A percentile compares a stretch with the other conserved stretches of the same genome.
phyloP scores from a whole-genome alignment of 169 alveolate genomes.

The Eimeria tenella region DNA sequence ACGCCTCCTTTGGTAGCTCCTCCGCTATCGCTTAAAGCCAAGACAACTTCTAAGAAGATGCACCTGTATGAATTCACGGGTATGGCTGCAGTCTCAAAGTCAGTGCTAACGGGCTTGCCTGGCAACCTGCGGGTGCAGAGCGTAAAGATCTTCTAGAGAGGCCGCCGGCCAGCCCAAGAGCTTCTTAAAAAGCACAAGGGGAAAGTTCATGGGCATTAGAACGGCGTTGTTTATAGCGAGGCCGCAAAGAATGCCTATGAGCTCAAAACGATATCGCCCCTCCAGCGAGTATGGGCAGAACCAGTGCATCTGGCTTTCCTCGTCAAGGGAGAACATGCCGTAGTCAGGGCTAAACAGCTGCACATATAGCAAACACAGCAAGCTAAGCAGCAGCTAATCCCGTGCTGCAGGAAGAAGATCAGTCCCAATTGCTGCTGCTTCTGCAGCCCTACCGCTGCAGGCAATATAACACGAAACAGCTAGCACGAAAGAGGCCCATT shows the following conservation, averaged over 20 bases:
- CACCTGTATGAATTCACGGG: too few relatives aligned
- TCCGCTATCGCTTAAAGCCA: too few relatives aligned
- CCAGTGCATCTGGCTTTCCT: constrained; percentile 90
- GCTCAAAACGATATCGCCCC: constrained; percentile 86
- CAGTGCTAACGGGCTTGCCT: constrained; percentile 63
- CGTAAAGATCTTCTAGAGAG: constrained; percentile 89
- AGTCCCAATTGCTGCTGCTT: background rate
- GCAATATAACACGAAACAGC: background rate
- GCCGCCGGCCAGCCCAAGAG: constrained; percentile 86
- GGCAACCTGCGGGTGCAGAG: constrained; percentile 89
- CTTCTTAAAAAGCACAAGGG: constrained; percentile 91
- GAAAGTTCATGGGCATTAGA: constrained; percentile 92
- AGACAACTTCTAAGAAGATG: too few relatives aligned
- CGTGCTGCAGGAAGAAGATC: background rate
- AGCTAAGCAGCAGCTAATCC: background rate
- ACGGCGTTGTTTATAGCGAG: constrained; percentile 93
- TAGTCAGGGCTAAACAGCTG: constrained; percentile 92
- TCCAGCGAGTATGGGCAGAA: constrained; percentile 90
- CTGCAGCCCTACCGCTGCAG: background rate
- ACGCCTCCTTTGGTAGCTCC: too few relatives aligned
- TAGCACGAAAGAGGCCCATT: background rate
- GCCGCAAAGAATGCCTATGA: constrained; percentile 93
- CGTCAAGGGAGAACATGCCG: constrained; percentile 92
- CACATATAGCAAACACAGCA: background rate
- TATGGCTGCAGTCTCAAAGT: too few relatives aligned